Evolutionary conservation across 768 basidiomycete species (phyloP), one percentile per base, ranked within the genome.

Genomic region (Rhizopogon sp.): DNA sequence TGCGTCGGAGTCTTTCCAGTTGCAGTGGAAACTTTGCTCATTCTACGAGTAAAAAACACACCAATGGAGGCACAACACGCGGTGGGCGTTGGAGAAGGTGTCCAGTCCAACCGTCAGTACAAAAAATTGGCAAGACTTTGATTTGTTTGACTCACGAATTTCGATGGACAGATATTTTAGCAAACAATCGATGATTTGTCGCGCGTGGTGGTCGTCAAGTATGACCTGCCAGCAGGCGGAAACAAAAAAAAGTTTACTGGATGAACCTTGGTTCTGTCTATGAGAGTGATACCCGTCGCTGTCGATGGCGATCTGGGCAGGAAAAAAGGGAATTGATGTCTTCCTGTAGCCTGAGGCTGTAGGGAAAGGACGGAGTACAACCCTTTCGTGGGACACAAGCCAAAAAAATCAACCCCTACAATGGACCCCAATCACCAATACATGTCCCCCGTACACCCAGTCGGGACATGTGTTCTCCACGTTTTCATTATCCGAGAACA

Each of bases 141-240:
- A 33, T 33, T 25, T 3, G 9, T 59, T 60, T 65, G 57, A 75
- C 75, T 69, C 61, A 73, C 70, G 74, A 74, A 73, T 76, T 74
- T 71, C 62, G 68, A 62, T 64, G 68, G 64, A 68, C 67, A 64
- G 31, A 35, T 68, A 75, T 70, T 76, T 76, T 70, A 71, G 70
- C 74, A 72, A 77, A 74, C 70, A 76, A 74, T 72, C 74, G 66
- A 69, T 60, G 73, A 75, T 75, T 73, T 77, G 74, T 79, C 77
- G 83, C 77, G 82, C 79, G 83, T 72, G 81, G 79, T 83, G 83
- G 87, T 87, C 86, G 85, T 88, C 79, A 85, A 82, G 77, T 83
- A 80, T 82, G 87, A 89, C 88, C 88, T 89, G 88, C 88, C 88
- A 87, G 88, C 88, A 89, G 88, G 87, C 84, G 79, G 81, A 74